A percentile compares a stretch with the other conserved stretches of the same genome.
Conservation (phyloP, 106 monocot genomes). For the Ottelia alismoides region DNA sequence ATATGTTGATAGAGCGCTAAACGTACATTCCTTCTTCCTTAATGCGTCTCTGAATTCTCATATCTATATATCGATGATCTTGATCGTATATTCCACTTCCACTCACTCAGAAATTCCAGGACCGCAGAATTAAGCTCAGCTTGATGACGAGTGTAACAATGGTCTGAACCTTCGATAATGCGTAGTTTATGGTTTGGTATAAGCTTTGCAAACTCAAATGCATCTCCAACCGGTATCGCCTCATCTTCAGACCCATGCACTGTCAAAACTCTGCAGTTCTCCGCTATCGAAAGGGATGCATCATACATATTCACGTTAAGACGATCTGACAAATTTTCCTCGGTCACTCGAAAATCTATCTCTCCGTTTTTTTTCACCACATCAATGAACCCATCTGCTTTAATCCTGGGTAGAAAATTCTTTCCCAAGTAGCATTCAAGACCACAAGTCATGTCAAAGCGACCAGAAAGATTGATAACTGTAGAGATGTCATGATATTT, state of each 20-base stretch:
- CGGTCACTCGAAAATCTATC: constrained; percentile 33
- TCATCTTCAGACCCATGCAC: constrained; percentile 77
- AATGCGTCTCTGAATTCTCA: no score
- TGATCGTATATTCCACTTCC: no score
- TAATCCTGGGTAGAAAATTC: constrained; percentile 51
- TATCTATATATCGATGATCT: no score
- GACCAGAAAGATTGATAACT: constrained; percentile 74
- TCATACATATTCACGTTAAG: constrained; percentile 31
- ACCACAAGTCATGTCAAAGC: constrained; percentile 55
- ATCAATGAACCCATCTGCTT: constrained; percentile 73
- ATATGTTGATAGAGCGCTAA: no score
- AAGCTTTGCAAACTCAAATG: constrained; percentile 29
- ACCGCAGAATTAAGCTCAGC: constrained; percentile 8
- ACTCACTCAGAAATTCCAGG: constrained; percentile 9
- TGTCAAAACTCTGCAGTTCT: constrained; percentile 61
- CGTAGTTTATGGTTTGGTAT: constrained; percentile 48
- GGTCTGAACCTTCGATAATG: constrained; percentile 61
- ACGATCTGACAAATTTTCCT: constrained; percentile 59
- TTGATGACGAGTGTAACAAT: constrained; percentile 24
- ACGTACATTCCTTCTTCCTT: no score
- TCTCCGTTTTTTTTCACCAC: constrained; percentile 47
- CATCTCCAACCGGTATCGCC: constrained; percentile 46
- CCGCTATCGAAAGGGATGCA: constrained; percentile 32
- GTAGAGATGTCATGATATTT: constrained; percentile 35
- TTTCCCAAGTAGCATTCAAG: constrained; percentile 56